Conservation (phyloP, 805 yeast genomes). For the Starmerella etchellsii region DNA sequence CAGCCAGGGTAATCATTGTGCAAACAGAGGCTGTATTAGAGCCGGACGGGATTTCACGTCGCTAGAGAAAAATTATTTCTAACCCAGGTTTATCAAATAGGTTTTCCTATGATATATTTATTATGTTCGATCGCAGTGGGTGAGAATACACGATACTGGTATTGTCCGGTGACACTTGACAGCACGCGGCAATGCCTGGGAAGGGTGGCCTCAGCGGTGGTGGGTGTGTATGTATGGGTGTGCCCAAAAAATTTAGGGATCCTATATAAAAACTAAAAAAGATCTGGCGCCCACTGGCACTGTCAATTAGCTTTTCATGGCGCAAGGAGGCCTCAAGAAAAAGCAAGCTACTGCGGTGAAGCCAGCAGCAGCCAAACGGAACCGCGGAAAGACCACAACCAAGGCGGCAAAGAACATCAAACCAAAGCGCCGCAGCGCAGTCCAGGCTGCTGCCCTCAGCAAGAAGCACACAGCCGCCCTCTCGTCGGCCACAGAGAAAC, state of each 20-base stretch:
- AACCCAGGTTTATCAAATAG: not conserved
- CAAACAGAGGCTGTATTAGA: not conserved
- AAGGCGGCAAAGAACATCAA: slow-evolving; percentile 33
- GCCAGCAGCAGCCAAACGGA: slow-evolving; percentile 14
- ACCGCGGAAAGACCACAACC: slow-evolving; percentile 30
- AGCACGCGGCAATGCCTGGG: no score
- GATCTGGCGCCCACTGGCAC: no score
- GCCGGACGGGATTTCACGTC: not conserved
- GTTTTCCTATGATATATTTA: no score
- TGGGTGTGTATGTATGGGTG: no score
- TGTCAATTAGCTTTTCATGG: no score
- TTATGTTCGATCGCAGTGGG: not conserved
- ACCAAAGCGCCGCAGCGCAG: slow-evolving; percentile 58
- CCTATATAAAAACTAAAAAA: no score
- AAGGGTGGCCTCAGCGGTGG: no score
- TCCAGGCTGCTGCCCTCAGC: slow-evolving; percentile 41
- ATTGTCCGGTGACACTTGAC: no score
- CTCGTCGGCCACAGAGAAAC: slow-evolving; percentile 60
- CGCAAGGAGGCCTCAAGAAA: slow-evolving; percentile 29
- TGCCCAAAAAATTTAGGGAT: no score
- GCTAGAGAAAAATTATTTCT: no score
- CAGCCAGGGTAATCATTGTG: slow-evolving; percentile 28
- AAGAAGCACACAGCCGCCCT: slow-evolving; percentile 45
- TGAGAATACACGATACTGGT: no score
- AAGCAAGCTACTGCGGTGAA: slow-evolving; percentile 7